A percentile compares a stretch with the other conserved stretches of the same genome.
Conservation (phyloP, 2,329 filamentous ascomycete genomes). For the Calcarisporium arbuscula region DNA sequence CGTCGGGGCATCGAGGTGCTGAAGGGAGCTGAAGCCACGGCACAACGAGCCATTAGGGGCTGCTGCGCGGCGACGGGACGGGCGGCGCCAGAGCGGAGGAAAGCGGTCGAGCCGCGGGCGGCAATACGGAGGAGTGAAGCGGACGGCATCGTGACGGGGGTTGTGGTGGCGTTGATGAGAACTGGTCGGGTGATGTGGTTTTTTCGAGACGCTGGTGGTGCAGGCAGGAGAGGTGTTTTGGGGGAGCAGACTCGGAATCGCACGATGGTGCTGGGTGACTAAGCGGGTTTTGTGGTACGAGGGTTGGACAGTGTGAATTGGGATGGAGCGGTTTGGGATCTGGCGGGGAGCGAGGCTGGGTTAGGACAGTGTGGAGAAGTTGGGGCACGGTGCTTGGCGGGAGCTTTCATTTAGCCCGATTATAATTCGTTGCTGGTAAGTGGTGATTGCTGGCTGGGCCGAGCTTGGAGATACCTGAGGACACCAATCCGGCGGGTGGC, state of each 20-base stretch:
- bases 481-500: too few relatives aligned
- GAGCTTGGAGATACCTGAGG: too few relatives aligned
- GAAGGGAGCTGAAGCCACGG: constrained; percentile 49
- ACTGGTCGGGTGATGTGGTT: constrained; percentile 17
- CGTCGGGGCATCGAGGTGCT: constrained; percentile 54
- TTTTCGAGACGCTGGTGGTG: constrained; percentile 20
- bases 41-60: constrained; percentile 49
- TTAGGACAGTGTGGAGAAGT: constrained; percentile 10
- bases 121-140: constrained; percentile 64
- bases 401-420: constrained; percentile 17
- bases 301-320: constrained; percentile 22
- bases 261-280: constrained; percentile 24
- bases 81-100: constrained; percentile 58
- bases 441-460: background rate
- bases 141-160: constrained; percentile 51
- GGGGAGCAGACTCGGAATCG: constrained; percentile 22
- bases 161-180: constrained; percentile 13
- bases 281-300: constrained; percentile 18
- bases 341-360: background rate
- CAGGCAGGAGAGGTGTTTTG: constrained; percentile 24
- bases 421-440: constrained; percentile 17
- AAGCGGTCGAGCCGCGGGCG: constrained; percentile 57
- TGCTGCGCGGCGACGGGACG: constrained; percentile 46
- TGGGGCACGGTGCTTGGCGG: constrained; percentile 11
- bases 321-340: background rate